A percentile compares a stretch with the other conserved stretches of the same genome.
phyloP scores from a whole-genome alignment of 2,329 filamentous ascomycete genomes.

The Diaporthe citrichinensis region DNA sequence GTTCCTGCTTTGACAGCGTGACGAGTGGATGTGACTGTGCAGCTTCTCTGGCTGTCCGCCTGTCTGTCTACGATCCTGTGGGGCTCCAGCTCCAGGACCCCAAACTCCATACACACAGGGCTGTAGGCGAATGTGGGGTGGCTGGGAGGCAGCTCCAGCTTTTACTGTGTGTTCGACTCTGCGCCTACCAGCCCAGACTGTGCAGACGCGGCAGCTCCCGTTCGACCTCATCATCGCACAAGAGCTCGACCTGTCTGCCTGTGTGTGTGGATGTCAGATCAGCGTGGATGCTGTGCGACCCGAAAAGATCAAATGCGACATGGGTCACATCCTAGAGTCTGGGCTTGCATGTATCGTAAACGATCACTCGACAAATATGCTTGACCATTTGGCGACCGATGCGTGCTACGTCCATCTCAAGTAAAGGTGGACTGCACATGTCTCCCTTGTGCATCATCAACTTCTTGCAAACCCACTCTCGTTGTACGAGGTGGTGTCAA shows the following conservation, averaged over 20 bases:
- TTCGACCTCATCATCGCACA: no score
- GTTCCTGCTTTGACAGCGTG: constrained; percentile 23
- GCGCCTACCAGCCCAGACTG: neutral
- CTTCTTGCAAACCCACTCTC: neutral
- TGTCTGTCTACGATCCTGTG: neutral
- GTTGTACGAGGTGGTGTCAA: neutral
- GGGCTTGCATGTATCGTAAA: neutral
- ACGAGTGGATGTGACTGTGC: neutral
- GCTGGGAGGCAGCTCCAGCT: neutral
- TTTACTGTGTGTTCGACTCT: no score
- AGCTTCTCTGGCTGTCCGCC: neutral
- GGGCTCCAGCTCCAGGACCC: neutral
- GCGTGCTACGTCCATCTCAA: neutral
- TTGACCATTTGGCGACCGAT: neutral
- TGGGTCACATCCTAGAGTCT: neutral
- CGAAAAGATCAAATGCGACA: neutral
- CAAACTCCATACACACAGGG: neutral
- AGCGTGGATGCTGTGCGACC: neutral
- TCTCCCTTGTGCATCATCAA: neutral
- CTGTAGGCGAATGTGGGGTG: neutral
- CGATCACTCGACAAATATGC: neutral
- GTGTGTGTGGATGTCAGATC: neutral
- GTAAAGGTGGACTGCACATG: neutral
- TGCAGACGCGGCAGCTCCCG: neutral
- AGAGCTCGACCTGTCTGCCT: no score